A percentile compares a stretch with the other conserved stretches of the same genome.
phyloP scores from a whole-genome alignment of 495 filamentous ascomycete species.

The Jackrogersella minutella region DNA sequence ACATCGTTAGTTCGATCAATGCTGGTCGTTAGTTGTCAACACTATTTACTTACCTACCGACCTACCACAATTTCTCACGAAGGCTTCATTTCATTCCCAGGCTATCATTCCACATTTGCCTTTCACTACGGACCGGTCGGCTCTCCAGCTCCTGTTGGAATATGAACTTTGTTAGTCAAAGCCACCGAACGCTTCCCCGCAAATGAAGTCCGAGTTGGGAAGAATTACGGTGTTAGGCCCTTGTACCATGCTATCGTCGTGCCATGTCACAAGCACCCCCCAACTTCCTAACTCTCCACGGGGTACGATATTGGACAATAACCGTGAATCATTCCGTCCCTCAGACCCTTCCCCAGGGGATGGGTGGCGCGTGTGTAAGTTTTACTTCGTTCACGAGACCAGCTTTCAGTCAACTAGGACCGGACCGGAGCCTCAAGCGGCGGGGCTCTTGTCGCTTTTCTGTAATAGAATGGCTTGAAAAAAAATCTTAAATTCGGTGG shows the following conservation, averaged over 20 bases:
- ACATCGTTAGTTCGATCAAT: not conserved
- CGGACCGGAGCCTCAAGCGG: conserved; percentile 16
- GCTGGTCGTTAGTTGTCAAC: not conserved
- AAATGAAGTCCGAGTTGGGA: conserved; percentile 23
- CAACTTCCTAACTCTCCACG: not conserved
- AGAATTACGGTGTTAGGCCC: not conserved
- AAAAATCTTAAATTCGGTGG: conserved; percentile 31
- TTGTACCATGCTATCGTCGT: conserved; percentile 18
- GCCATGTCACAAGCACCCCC: conserved; percentile 16
- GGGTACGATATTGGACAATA: not conserved
- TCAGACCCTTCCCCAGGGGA: not conserved
- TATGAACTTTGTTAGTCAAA: conserved; percentile 10
- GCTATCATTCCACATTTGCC: conserved; percentile 29
- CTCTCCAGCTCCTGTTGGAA: not conserved
- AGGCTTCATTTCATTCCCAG: not conserved
- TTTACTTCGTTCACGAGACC: conserved; percentile 21
- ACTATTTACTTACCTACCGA: not conserved
- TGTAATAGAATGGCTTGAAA: not conserved
- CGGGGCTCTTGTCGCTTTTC: not conserved
- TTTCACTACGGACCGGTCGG: conserved; percentile 12
- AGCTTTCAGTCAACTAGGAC: not conserved
- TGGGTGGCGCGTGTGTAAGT: not conserved
- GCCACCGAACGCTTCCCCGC: conserved; percentile 15
- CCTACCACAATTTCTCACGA: not conserved
- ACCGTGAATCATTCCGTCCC: not conserved